Percentiles rank a stretch among this genome's conserved stretches.
phyloP scores from a whole-genome alignment of 169 alveolate species.

The Condylostoma magnum region DNA sequence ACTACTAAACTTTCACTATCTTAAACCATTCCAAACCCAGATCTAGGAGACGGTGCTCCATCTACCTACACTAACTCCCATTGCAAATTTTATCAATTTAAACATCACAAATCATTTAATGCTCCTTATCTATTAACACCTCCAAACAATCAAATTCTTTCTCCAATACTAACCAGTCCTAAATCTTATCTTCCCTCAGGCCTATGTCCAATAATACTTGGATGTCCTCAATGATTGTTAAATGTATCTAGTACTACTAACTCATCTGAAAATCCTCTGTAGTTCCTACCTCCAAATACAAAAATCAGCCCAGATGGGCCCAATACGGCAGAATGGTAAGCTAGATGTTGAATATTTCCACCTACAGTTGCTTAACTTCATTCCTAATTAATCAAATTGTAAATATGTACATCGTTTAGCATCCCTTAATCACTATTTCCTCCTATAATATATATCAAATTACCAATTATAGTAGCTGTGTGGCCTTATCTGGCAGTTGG shows the following conservation, averaged over 20 bases:
- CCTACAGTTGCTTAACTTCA: not conserved
- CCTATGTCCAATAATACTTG: not conserved
- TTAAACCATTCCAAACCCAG: not conserved
- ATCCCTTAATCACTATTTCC: not conserved
- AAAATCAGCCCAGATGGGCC: slow-evolving; percentile 7
- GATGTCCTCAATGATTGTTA: slow-evolving; percentile 30
- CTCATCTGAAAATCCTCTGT: not conserved
- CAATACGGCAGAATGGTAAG: slow-evolving; percentile 16
- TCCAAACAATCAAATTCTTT: slow-evolving; percentile 20
- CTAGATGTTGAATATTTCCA: slow-evolving; percentile 9
- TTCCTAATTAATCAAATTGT: not conserved
- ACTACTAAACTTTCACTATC: not conserved
- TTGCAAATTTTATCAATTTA: not conserved
- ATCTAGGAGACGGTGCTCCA: slow-evolving; percentile 17
- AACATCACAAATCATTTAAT: not conserved
- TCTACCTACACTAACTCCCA: not conserved
- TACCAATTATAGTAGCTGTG: not conserved
- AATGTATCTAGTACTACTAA: slow-evolving; percentile 11
- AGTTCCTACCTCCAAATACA: slow-evolving; percentile 21
- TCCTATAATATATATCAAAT: slow-evolving; percentile 2
- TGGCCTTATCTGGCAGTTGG: slow-evolving; percentile 30
- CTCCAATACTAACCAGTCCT: not conserved
- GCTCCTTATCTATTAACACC: slow-evolving; percentile 13
- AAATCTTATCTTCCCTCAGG: slow-evolving; percentile 8
- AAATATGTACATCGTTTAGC: not conserved